Evolutionary conservation across 2,329 filamentous ascomycete species (phyloP).

Genomic region (Aspergillus calidoustus): DNA sequence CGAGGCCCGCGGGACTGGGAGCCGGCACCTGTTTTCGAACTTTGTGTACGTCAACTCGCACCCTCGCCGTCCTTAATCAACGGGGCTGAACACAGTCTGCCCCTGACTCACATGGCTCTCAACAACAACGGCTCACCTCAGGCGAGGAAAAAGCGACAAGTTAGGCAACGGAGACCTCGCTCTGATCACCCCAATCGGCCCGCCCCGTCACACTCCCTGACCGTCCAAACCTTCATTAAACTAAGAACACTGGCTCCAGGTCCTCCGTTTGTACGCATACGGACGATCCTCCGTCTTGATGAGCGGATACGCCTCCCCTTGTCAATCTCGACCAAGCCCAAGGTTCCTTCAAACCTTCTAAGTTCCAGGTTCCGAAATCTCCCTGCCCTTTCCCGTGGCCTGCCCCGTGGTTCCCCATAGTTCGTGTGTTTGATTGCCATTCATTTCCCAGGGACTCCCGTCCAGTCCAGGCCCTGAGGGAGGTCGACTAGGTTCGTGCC

Average conservation of each 20-base stretch:
- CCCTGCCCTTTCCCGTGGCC: not conserved
- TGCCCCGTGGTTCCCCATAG: not conserved
- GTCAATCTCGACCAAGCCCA: not conserved
- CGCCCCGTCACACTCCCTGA: constrained; percentile 5
- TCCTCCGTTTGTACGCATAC: not conserved
- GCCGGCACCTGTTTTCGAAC: too few relatives aligned
- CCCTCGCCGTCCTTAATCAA: not conserved
- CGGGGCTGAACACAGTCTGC: not conserved
- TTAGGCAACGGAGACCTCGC: not conserved
- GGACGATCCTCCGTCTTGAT: constrained; percentile 7
- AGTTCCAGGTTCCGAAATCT: not conserved
- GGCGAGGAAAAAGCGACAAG: not conserved
- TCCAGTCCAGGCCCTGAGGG: not conserved
- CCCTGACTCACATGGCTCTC: not conserved
- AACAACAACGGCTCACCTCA: not conserved
- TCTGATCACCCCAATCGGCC: not conserved
- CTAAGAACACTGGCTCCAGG: not conserved
- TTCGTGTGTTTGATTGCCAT: not conserved
- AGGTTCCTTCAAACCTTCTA: not conserved
- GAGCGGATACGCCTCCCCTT: not conserved
- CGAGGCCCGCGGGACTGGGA: not conserved
- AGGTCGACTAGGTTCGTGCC: not conserved
- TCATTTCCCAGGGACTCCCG: not conserved
- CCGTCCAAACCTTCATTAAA: not conserved
- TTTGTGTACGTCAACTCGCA: not conserved